A percentile compares a stretch with the other conserved stretches of the same genome.
phyloP scores from a whole-genome alignment of 306 rosid genomes.

The Vicia villosa region DNA sequence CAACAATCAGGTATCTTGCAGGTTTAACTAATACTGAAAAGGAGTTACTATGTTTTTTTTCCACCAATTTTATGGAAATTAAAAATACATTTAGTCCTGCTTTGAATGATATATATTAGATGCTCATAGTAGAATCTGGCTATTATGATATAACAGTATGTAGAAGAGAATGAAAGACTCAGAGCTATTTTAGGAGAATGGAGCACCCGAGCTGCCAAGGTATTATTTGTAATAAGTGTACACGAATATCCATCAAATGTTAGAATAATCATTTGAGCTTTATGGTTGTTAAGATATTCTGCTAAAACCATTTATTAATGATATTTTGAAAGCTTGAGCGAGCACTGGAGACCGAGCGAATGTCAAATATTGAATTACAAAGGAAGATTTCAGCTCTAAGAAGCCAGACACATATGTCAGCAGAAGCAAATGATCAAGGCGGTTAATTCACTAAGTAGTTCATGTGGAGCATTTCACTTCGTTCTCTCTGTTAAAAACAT shows the following conservation, averaged over 20 bases:
- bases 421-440: conserved; percentile 37
- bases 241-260: neutral
- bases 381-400: conserved; percentile 41
- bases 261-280: conserved; percentile 2
- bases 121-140: conserved; percentile 24
- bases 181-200: conserved; percentile 97
- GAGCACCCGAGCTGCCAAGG: conserved; percentile 99
- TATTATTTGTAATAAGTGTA: conserved; percentile 36
- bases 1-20: conserved; percentile 72
- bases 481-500: neutral
- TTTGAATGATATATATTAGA: too few relatives aligned
- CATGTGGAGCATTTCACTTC: neutral
- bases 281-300: neutral
- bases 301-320: conserved; percentile 22
- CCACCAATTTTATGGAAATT: neutral
- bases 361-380: conserved; percentile 50
- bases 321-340: conserved; percentile 50
- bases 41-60: neutral
- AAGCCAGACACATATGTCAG: conserved; percentile 32
- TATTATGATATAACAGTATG: conserved; percentile 54
- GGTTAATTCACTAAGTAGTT: conserved; percentile 28
- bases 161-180: conserved; percentile 95
- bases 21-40: conserved; percentile 3
- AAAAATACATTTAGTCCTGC: too few relatives aligned
- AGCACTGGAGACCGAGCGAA: conserved; percentile 50